A percentile compares a stretch with the other conserved stretches of the same genome.
These are phyloP conservation scores for Mrakia hoshinonis DNA, from an alignment of 768 basidiomycete species.

Conservation along the genomic window DNA sequence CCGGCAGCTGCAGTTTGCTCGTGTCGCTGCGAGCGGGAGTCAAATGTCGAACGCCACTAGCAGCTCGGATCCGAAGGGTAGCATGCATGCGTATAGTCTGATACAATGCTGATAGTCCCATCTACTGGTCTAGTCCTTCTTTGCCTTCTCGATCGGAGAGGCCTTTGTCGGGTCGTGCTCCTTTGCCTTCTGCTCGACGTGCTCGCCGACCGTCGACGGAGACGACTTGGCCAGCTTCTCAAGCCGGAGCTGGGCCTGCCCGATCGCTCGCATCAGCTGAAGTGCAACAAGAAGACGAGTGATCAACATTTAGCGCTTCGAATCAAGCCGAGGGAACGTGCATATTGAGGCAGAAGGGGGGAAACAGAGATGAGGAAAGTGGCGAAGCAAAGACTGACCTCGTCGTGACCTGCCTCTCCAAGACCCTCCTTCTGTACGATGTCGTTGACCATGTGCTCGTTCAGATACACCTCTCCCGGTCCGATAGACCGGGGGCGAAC, in stretches of 20 bases:
- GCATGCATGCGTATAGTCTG: background rate
- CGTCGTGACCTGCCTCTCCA: background rate
- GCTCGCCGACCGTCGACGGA: background rate
- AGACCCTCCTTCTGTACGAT: slow-evolving; percentile 8
- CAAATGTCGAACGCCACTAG: too few species aligned
- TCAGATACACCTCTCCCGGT: background rate
- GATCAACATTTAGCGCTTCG: background rate
- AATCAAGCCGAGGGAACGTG: too few species aligned
- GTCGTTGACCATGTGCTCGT: background rate
- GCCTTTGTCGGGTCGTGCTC: background rate
- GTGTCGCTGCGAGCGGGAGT: too few species aligned
- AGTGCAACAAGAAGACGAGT: background rate
- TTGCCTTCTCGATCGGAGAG: background rate
- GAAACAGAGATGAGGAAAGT: background rate
- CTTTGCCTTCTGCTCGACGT: background rate
- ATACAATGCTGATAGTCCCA: background rate
- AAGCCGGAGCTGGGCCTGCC: slow-evolving; percentile 13
- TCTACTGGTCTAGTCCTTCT: background rate
- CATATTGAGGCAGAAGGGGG: background rate
- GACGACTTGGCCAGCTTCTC: background rate
- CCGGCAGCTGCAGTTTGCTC: too few species aligned
- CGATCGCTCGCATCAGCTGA: slow-evolving; percentile 9
- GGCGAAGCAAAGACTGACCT: background rate
- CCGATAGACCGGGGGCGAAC: background rate
- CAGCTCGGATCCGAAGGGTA: background rate